phyloP scores from a whole-genome alignment of 768 basidiomycete genomes.

The Rhizopogon rudus region DNA sequence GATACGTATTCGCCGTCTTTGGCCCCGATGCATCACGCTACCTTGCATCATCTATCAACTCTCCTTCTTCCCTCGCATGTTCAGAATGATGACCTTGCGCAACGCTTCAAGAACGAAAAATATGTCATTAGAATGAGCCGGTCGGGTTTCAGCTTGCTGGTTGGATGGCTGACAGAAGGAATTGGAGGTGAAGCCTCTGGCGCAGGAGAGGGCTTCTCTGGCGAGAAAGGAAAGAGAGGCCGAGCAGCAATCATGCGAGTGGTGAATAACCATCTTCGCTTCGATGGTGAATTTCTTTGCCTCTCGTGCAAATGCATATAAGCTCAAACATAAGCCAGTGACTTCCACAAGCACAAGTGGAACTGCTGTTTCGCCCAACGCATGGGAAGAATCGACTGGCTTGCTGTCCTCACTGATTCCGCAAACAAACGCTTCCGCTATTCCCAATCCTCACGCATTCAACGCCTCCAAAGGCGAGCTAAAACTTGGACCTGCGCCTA shows the following conservation, averaged over 20 bases:
- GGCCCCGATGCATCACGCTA: slow-evolving; percentile 56
- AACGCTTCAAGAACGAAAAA: slow-evolving; percentile 85
- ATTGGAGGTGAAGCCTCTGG: slow-evolving; percentile 83
- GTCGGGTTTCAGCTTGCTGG: slow-evolving; percentile 84
- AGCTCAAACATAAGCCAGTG: slow-evolving; percentile 40
- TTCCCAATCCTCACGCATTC: slow-evolving; percentile 65
- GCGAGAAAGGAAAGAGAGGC: slow-evolving; percentile 78
- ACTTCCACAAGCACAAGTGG: slow-evolving; percentile 67
- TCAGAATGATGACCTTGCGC: slow-evolving; percentile 74
- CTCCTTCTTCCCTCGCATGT: slow-evolving; percentile 82
- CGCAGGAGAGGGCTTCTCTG: slow-evolving; percentile 71
- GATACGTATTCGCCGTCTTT: slow-evolving; percentile 65
- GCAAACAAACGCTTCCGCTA: slow-evolving; percentile 38
- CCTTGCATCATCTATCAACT: slow-evolving; percentile 73
- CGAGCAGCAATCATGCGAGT: slow-evolving; percentile 89
- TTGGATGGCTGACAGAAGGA: slow-evolving; percentile 96
- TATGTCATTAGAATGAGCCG: slow-evolving; percentile 87
- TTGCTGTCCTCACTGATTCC: slow-evolving; percentile 75
- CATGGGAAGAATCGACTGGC: slow-evolving; percentile 87
- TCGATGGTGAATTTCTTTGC: slow-evolving; percentile 61
- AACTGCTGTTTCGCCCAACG: slow-evolving; percentile 52
- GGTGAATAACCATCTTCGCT: slow-evolving; percentile 88
- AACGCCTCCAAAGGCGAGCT: slow-evolving; percentile 73
- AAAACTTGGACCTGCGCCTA: slow-evolving; percentile 80
- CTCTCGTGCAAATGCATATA: not conserved